Conservation (phyloP, 2,329 filamentous ascomycete genomes). For the Sphaerulina populicola region DNA sequence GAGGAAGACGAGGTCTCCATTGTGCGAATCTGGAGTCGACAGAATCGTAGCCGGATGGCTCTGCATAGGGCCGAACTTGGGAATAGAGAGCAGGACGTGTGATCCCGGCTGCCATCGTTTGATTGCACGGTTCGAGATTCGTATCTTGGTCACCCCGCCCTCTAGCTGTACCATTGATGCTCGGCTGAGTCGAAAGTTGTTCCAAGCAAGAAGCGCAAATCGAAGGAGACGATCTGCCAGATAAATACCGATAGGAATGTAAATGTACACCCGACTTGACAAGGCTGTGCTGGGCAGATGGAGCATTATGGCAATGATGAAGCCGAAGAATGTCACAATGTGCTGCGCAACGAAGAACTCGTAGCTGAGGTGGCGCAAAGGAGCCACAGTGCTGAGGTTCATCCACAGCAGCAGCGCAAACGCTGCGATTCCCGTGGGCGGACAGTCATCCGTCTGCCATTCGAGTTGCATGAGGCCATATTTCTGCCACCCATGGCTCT, state of each 20-base stretch:
- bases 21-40: conserved; percentile 24
- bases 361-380: conserved; percentile 22
- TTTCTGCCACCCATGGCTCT: conserved; percentile 22
- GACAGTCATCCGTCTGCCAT: conserved; percentile 24
- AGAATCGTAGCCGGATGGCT: conserved; percentile 27
- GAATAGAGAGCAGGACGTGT: conserved; percentile 25
- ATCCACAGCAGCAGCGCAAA: conserved; percentile 28
- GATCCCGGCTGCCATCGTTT: conserved; percentile 32
- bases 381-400: conserved; percentile 25
- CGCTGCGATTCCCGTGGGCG: conserved; percentile 27
- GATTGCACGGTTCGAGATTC: conserved; percentile 31
- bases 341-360: conserved; percentile 32
- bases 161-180: conserved; percentile 23
- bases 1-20: conserved; percentile 26
- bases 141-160: conserved; percentile 34
- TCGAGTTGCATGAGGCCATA: conserved; percentile 22
- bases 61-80: conserved; percentile 24
- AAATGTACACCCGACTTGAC: conserved; percentile 25
- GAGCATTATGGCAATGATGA: conserved; percentile 32
- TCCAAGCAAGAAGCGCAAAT: conserved; percentile 28
- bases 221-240: conserved; percentile 26
- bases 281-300: conserved; percentile 31
- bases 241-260: conserved; percentile 25
- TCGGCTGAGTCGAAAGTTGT: conserved; percentile 29
- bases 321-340: conserved; percentile 34